Conservation (phyloP, 352 stramenopile genomes). For the Pythium dissimile region DNA sequence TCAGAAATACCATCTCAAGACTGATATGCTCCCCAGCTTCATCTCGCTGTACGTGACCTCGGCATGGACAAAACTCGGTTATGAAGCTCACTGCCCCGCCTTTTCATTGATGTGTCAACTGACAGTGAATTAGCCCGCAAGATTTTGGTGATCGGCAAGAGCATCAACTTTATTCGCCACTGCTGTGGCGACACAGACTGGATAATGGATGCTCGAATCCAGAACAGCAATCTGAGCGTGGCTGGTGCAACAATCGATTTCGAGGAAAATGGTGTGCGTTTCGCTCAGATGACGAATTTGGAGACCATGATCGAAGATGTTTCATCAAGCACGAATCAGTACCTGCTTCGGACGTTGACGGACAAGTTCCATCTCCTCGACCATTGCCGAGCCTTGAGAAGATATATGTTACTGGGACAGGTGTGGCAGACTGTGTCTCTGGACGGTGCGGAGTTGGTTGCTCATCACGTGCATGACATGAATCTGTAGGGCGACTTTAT, state of each 20-base stretch:
- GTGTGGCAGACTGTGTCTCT: constrained; percentile 17
- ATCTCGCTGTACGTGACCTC: constrained; percentile 75
- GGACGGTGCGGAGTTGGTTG: not conserved
- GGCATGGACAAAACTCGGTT: no score
- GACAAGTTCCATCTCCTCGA: constrained; percentile 92
- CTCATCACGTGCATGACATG: not conserved
- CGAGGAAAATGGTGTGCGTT: constrained; percentile 58
- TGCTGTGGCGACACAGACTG: constrained; percentile 91
- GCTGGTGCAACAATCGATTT: constrained; percentile 37
- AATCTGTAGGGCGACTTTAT: constrained; percentile 93
- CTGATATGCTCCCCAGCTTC: constrained; percentile 86
- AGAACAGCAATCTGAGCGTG: constrained; percentile 31
- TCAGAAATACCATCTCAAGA: constrained; percentile 82
- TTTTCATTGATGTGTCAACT: no score
- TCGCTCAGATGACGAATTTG: constrained; percentile 64
- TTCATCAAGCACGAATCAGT: constrained; percentile 82
- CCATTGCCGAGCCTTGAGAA: constrained; percentile 96
- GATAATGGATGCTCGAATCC: constrained; percentile 58
- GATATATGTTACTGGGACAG: constrained; percentile 98
- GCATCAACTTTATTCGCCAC: constrained; percentile 98
- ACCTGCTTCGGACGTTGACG: constrained; percentile 90
- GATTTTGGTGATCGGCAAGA: constrained; percentile 96
- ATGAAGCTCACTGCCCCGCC: no score
- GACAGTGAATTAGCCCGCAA: constrained; percentile 88
- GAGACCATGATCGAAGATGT: constrained; percentile 79